These are phyloP conservation scores for Suhomyces wounanorum DNA, from an alignment of 1,139 yeast species.

Conservation along the genomic window DNA sequence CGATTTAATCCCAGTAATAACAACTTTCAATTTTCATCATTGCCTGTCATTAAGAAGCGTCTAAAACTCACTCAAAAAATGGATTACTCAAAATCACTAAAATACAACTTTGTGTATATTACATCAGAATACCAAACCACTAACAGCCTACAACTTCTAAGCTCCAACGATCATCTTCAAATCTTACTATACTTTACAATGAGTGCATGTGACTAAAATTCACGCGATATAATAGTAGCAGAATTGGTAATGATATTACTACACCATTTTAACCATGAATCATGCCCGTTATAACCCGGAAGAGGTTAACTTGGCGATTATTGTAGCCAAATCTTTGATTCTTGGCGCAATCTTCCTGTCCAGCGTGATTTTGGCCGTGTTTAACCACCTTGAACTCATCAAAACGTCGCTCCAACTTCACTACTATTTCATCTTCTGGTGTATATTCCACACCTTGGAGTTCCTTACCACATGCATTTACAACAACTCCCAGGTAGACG, in stretches of 20 bases:
- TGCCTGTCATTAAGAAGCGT: too few relatives aligned
- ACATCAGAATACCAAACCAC: too few relatives aligned
- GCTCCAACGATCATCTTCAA: too few relatives aligned
- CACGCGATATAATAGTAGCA: background rate
- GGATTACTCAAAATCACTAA: too few relatives aligned
- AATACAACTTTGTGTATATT: too few relatives aligned
- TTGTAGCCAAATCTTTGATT: constrained; percentile 34
- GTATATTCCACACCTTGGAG: constrained; percentile 78
- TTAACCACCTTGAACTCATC: constrained; percentile 7
- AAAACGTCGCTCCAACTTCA: constrained; percentile 12
- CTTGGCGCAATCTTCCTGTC: constrained; percentile 32
- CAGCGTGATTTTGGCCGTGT: constrained; percentile 15
- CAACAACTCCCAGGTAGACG: constrained; percentile 65
- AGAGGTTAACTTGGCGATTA: constrained; percentile 34
- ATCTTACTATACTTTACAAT: too few relatives aligned
- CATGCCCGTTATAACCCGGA: constrained; percentile 26
- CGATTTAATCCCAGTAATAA: too few relatives aligned
- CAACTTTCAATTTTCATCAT: too few relatives aligned
- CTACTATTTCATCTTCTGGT: constrained; percentile 53
- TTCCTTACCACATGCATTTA: constrained; percentile 74
- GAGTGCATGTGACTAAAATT: too few relatives aligned
- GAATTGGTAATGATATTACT: background rate
- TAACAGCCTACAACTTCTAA: too few relatives aligned
- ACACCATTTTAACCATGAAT: background rate
- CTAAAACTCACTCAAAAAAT: too few relatives aligned